Evolutionary conservation across 192 early-diverging fungal genomes (phyloP), one percentile per base, ranked within the genome.

Genomic region (Phlyctochytrium planicorne): DNA sequence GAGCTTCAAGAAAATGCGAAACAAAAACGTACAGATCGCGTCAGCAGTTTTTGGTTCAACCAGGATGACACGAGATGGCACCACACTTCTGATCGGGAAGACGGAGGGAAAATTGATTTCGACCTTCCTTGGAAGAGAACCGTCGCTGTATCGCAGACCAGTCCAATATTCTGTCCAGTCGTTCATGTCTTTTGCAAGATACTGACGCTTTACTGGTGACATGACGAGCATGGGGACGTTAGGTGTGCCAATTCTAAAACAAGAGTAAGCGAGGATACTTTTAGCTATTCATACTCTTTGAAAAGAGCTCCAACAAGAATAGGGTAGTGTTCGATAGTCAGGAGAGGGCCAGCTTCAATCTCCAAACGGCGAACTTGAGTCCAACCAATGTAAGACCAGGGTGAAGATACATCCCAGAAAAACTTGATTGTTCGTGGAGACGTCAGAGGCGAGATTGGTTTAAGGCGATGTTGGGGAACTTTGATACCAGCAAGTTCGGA

Each of bases 401-500:
- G 71, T 17, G 47, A 56, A 27, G 65, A 69, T 29, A 72, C 71
- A 32, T 72, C 71, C 59, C 59, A 72, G 30, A 69, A 72, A 17
- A 72, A 59, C 27, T 33, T 37, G 4, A 72, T 12, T 3, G n/a
- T 69, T 29, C 55, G 52, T 12, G 4, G 57, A 0, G n/a, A 3
- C 17, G n/a, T 30, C 3, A 72, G 37, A 16, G 68, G 71, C 20
- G 30, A 3, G 31, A 56, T 16, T 3, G 47, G 32, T 16, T n/a
- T 3, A 0, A 60, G 24, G 20, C 67, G 59, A 4, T 20, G 2
- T 60, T 68, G 67, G 17, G 67, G 59, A 3, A 69, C 27, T 10
- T 20, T 25, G 17, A 31, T 53, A 14, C 57, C 56, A 12, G 14
- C 24, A 10, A 72, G 64, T 4, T 37, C 24, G 6, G 55, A 61